Conservation (phyloP, 1,284 basidiomycete genomes). For the Prillingera fragicola region DNA sequence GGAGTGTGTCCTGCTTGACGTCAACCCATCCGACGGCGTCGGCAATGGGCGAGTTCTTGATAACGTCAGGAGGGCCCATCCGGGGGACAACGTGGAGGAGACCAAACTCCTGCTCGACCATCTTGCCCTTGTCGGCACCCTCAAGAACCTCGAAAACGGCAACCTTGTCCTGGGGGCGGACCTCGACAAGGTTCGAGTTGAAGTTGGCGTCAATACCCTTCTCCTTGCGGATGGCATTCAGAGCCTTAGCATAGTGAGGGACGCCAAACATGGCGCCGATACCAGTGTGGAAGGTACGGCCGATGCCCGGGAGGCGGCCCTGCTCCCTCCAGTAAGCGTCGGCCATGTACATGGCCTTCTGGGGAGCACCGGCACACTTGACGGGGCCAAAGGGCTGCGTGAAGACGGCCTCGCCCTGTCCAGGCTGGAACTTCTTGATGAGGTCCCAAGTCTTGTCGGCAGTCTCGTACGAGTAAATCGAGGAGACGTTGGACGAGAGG, state of each 20-base stretch:
- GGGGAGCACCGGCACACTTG: conserved; percentile 92
- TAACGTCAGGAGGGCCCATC: conserved; percentile 77
- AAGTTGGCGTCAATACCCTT: conserved; percentile 77
- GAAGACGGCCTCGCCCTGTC: conserved; percentile 72
- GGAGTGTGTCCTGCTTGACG: conserved; percentile 72
- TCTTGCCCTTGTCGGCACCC: conserved; percentile 52
- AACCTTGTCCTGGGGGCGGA: conserved; percentile 63
- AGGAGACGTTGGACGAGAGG: conserved; percentile 68
- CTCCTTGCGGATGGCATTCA: conserved; percentile 69
- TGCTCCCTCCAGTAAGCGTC: conserved; percentile 49
- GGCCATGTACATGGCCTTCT: conserved; percentile 95
- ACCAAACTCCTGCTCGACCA: conserved; percentile 68
- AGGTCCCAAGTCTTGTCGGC: conserved; percentile 82
- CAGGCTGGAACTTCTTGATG: conserved; percentile 66
- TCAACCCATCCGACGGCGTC: conserved; percentile 83
- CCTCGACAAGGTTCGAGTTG: conserved; percentile 72
- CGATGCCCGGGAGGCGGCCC: conserved; percentile 33
- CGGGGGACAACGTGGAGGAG: conserved; percentile 84
- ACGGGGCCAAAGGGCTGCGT: conserved; percentile 92
- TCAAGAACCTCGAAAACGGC: conserved; percentile 79
- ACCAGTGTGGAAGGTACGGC: conserved; percentile 83
- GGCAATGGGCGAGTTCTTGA: conserved; percentile 71
- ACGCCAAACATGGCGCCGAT: conserved; percentile 84
- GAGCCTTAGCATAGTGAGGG: conserved; percentile 78
- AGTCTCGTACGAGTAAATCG: conserved; percentile 86